Conservation (phyloP, 2,329 filamentous ascomycete genomes). For the Ophiostoma novo-ulmi region DNA sequence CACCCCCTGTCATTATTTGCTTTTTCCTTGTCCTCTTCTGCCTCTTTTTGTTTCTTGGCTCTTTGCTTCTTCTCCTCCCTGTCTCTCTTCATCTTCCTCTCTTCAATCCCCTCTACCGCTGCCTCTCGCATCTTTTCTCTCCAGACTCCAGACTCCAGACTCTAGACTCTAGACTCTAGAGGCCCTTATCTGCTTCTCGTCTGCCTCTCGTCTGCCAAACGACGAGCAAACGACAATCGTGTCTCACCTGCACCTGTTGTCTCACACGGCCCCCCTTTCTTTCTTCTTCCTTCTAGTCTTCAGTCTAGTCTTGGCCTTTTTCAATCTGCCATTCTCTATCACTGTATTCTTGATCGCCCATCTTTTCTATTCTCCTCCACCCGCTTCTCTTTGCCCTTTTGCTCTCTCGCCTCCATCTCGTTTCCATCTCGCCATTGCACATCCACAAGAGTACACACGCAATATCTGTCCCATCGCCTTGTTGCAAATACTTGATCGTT, state of each 20-base stretch:
- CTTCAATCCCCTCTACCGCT: not conserved
- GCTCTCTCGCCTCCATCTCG: not conserved
- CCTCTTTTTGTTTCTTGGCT: not conserved
- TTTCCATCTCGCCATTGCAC: not conserved
- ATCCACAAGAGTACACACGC: not conserved
- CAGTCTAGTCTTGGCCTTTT: conserved; percentile 11
- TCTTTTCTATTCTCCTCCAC: not conserved
- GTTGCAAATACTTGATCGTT: not conserved
- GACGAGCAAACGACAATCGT: conserved; percentile 14
- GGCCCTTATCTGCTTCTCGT: not conserved
- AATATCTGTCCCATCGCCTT: not conserved
- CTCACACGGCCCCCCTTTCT: conserved; percentile 17
- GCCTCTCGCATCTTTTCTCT: not conserved
- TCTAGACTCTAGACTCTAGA: not conserved
- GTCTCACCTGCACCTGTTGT: conserved; percentile 22
- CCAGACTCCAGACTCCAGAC: not conserved
- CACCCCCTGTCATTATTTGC: not conserved
- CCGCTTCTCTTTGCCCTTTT: not conserved
- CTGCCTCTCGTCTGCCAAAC: conserved; percentile 17
- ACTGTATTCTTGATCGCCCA: not conserved
- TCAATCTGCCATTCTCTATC: not conserved
- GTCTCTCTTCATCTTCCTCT: not conserved
- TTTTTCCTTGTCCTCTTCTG: not conserved
- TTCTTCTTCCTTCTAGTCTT: conserved; percentile 7
- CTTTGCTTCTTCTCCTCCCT: not conserved